Percentiles rank a stretch among this genome's conserved stretches.
These are phyloP conservation scores for Blastocladiella britannica DNA, from an alignment of 192 early-diverging fungal genomes.

Conservation along the genomic window DNA sequence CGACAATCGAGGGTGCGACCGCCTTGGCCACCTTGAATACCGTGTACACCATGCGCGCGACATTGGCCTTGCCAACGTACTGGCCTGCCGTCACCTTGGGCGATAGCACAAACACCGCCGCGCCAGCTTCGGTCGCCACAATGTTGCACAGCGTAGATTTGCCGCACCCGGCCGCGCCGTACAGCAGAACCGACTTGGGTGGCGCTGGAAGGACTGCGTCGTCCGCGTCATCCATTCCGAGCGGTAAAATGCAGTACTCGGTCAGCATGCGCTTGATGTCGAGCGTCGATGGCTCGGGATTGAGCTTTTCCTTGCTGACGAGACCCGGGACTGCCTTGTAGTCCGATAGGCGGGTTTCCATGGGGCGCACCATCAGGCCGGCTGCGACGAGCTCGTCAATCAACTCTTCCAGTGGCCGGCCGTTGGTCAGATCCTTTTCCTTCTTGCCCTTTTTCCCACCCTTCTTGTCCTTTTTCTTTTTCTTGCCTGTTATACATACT, in stretches of 20 bases:
- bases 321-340: not conserved
- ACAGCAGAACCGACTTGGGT: not conserved
- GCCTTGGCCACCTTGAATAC: slow-evolving; percentile 42
- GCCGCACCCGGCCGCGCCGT: slow-evolving; percentile 9
- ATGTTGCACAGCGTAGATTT: slow-evolving; percentile 34
- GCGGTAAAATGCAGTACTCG: slow-evolving; percentile 32
- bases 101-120: slow-evolving; percentile 30
- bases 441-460: slow-evolving; percentile 35
- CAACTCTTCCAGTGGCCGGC: slow-evolving; percentile 34
- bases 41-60: slow-evolving; percentile 38
- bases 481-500: slow-evolving; percentile 11
- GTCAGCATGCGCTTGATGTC: slow-evolving; percentile 14
- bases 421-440: slow-evolving; percentile 39
- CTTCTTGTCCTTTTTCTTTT: slow-evolving; percentile 26
- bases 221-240: slow-evolving; percentile 13
- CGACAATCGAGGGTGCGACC: slow-evolving; percentile 29
- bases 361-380: slow-evolving; percentile 5
- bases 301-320: not conserved
- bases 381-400: slow-evolving; percentile 32
- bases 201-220: slow-evolving; percentile 4
- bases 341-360: not conserved
- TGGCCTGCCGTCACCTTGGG: slow-evolving; percentile 36
- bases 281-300: not conserved
- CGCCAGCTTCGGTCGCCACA: slow-evolving; percentile 28
- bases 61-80: slow-evolving; percentile 27